These are phyloP conservation scores for Melanogaster broomeanus DNA, from an alignment of 768 basidiomycete species.

Conservation along the genomic window DNA sequence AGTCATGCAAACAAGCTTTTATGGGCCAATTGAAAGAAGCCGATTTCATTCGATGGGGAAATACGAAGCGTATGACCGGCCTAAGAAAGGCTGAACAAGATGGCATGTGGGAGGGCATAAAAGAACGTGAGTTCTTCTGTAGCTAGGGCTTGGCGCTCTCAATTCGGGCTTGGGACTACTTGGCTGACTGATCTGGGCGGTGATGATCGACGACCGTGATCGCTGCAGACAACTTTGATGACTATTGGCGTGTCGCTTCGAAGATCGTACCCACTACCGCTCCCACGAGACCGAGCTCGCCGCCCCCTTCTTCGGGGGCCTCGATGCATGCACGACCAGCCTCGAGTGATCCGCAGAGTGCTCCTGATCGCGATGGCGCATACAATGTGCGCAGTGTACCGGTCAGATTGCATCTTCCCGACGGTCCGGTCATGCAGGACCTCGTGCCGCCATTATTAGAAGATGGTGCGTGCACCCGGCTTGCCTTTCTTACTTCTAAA, in stretches of 20 bases:
- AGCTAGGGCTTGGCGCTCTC: conserved; percentile 21
- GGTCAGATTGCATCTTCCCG: conserved; percentile 84
- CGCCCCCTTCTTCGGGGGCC: conserved; percentile 50
- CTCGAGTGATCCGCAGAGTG: conserved; percentile 57
- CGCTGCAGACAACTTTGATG: conserved; percentile 87
- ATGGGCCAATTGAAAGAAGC: conserved; percentile 97
- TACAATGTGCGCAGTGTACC: conserved; percentile 89
- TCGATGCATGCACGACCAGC: conserved; percentile 66
- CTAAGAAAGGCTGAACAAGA: conserved; percentile 92
- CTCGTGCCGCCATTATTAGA: conserved; percentile 77
- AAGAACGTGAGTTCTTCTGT: conserved; percentile 71
- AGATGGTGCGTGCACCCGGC: conserved; percentile 56
- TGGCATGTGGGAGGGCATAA: conserved; percentile 95
- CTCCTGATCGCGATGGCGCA: conserved; percentile 75
- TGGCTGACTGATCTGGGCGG: conserved; percentile 22
- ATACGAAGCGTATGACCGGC: conserved; percentile 90
- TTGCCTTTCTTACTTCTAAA: neutral
- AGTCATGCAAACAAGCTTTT: conserved; percentile 90
- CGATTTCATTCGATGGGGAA: conserved; percentile 96
- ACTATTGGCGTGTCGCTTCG: conserved; percentile 92
- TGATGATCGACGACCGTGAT: conserved; percentile 10
- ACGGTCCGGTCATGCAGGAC: conserved; percentile 90
- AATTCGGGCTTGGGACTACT: conserved; percentile 13
- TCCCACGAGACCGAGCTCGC: conserved; percentile 58
- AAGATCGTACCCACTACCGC: conserved; percentile 86